Evolutionary conservation across 2,329 filamentous ascomycete genomes (phyloP), one percentile per base, ranked within the genome.

Genomic region (Fusarium caatingaense): DNA sequence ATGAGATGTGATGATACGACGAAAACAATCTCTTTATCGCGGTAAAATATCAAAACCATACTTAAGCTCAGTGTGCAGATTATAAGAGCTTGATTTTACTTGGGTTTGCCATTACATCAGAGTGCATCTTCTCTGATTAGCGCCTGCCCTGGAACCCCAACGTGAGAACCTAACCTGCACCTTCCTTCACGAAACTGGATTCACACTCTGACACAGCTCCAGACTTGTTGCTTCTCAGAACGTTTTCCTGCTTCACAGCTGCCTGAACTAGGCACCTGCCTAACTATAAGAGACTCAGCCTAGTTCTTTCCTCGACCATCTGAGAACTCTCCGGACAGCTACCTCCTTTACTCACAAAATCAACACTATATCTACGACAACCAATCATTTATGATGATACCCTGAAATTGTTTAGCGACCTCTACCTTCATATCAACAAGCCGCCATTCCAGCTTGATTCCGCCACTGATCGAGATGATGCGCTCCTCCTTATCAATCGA

Each of bases 401-500:
- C 41, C 51, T 71, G 34, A 54, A 34, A 40, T 16, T 48, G 7
- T 12, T 37, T 37, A n/a, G n/a, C 37, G 21, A n/a, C 34, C 15
- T 45, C 37, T 45, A 66, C 42, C 54, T 27, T 48, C 48, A 40
- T 15, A 47, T 30, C 45, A 40, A 25, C 46, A 32, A 45, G 45
- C n/a, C 34, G 50, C 18, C 10, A 66, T 9, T 25, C 34, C 28
- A n/a, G 23, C n/a, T 41, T 15, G 21, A 44, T 16, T 21, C 21
- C 48, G 21, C 45, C 23, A 34, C 21, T 28, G 12, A 20, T 20
- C 8, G n/a, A 41, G 28, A 42, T 6, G n/a, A 76, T 75, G 73
- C 34, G 60, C 21, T 20, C 66, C 18, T 45, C 62, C 62, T 60
- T 66, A 53, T 62, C 71, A 40, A 74, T 81, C 41, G 69, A 81